Conservation (phyloP, 2,329 filamentous ascomycete genomes). For the Pseudogymnoascus sp. region DNA sequence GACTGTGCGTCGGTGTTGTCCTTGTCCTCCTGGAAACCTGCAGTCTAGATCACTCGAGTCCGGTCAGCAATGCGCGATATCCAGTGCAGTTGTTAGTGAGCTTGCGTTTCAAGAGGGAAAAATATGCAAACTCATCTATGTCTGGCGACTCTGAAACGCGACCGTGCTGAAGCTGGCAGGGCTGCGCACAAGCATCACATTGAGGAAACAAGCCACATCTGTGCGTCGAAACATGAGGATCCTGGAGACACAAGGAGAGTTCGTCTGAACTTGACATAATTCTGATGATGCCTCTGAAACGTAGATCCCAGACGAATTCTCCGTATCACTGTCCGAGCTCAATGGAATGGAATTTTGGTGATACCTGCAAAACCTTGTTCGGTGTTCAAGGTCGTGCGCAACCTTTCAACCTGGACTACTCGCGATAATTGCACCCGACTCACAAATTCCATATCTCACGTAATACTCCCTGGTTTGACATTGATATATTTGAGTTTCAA, state of each 20-base stretch:
- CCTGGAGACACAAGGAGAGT: background rate
- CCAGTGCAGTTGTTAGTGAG: background rate
- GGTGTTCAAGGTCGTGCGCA: background rate
- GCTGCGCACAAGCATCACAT: background rate
- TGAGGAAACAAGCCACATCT: background rate
- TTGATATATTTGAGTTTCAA: background rate
- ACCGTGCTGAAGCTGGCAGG: background rate
- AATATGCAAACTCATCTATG: background rate
- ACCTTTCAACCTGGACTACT: background rate
- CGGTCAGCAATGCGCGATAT: background rate
- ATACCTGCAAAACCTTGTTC: background rate
- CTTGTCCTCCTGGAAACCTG: background rate
- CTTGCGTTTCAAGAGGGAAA: background rate
- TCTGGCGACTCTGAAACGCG: constrained; percentile 6
- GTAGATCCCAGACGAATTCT: background rate
- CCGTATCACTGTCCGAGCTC: background rate
- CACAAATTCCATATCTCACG: background rate
- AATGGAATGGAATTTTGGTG: background rate
- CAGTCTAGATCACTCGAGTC: background rate
- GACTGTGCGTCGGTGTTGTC: too few relatives aligned
- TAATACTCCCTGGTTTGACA: background rate
- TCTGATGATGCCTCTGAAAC: background rate
- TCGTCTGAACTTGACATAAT: constrained; percentile 5
- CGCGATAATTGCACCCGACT: background rate
- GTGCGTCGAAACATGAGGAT: background rate